phyloP scores from a whole-genome alignment of 2,329 filamentous ascomycete genomes.

The Calonectria montana region DNA sequence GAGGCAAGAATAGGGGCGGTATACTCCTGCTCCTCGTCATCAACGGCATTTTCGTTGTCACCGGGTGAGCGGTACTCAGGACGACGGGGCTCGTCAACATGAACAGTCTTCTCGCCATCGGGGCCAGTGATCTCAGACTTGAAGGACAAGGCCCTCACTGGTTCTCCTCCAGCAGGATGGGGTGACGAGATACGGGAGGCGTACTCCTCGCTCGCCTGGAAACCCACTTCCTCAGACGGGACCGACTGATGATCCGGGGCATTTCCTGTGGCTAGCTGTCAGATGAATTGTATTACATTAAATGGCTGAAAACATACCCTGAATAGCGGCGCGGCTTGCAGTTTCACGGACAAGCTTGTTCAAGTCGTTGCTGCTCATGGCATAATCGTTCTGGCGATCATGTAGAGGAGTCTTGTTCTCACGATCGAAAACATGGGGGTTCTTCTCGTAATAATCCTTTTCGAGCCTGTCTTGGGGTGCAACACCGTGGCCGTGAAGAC shows the following conservation, averaged over 20 bases:
- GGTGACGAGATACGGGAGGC: slow-evolving; percentile 81
- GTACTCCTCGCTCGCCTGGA: slow-evolving; percentile 88
- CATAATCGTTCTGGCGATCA: slow-evolving; percentile 75
- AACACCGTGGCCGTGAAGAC: slow-evolving; percentile 88
- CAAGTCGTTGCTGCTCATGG: slow-evolving; percentile 88
- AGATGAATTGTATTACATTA: slow-evolving; percentile 26
- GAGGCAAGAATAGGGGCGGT: slow-evolving; percentile 86
- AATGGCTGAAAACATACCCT: slow-evolving; percentile 55
- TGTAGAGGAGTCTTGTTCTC: slow-evolving; percentile 71
- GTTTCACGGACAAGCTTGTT: slow-evolving; percentile 89
- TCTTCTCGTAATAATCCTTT: slow-evolving; percentile 91
- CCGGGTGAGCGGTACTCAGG: slow-evolving; percentile 53
- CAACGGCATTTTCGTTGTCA: slow-evolving; percentile 59
- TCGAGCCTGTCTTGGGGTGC: slow-evolving; percentile 84
- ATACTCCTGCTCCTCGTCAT: slow-evolving; percentile 70
- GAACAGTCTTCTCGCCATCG: slow-evolving; percentile 72
- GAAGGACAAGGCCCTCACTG: slow-evolving; percentile 34
- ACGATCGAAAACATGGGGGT: slow-evolving; percentile 83
- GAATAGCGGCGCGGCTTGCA: slow-evolving; percentile 62
- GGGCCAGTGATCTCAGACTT: slow-evolving; percentile 47
- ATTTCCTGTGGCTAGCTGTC: slow-evolving; percentile 63
- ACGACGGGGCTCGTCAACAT: slow-evolving; percentile 73
- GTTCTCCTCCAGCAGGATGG: slow-evolving; percentile 51
- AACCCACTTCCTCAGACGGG: slow-evolving; percentile 91
- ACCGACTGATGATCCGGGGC: slow-evolving; percentile 74